These are phyloP conservation scores for Balakata baccata DNA, from an alignment of 345 rosid genomes.

Conservation along the genomic window DNA sequence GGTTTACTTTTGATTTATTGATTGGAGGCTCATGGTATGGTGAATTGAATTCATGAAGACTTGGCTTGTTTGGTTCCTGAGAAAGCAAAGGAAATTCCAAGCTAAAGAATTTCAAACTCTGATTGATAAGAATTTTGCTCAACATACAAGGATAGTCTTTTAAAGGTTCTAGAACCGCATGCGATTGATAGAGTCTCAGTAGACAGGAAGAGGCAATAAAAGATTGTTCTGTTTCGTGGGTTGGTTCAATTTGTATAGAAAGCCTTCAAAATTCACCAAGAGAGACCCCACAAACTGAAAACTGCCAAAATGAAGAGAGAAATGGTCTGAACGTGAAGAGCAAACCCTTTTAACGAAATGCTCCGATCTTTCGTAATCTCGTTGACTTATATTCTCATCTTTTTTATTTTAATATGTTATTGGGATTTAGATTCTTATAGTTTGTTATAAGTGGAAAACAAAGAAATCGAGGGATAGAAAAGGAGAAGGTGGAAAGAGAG, in stretches of 20 bases:
- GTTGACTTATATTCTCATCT: no score
- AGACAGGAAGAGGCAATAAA: not conserved
- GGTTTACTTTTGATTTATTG: not conserved
- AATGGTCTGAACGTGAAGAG: conserved; percentile 12
- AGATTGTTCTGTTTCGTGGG: not conserved
- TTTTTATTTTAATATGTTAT: no score
- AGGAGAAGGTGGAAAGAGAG: no score
- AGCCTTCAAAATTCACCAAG: not conserved
- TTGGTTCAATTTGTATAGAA: not conserved
- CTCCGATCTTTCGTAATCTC: no score
- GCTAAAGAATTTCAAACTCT: no score
- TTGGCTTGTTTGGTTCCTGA: not conserved
- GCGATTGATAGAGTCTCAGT: not conserved
- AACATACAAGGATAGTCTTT: not conserved
- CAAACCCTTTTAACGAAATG: conserved; percentile 11
- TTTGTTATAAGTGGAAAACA: no score
- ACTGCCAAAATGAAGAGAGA: conserved; percentile 13
- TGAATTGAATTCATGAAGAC: not conserved
- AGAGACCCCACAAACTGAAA: not conserved
- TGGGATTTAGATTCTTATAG: no score
- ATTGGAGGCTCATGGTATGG: not conserved
- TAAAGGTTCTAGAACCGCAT: no score
- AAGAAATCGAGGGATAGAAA: no score
- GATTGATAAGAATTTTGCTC: no score
- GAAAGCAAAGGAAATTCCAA: not conserved